phyloP scores from a whole-genome alignment of 345 rosid species.

The Ceriops tagal region DNA sequence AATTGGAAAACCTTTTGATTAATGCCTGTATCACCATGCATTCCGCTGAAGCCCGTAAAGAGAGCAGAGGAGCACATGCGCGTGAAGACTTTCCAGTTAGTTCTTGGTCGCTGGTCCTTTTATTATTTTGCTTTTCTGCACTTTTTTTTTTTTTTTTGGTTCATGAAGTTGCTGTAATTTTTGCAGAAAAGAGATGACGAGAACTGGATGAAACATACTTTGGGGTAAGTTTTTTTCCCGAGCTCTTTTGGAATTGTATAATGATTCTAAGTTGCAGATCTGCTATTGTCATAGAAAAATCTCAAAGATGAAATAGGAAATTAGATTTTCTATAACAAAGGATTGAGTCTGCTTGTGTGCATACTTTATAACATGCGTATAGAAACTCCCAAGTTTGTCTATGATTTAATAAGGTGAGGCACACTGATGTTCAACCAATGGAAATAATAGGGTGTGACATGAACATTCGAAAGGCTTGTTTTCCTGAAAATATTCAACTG shows the following conservation, averaged over 20 bases:
- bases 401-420: background rate
- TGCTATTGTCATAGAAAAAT: background rate
- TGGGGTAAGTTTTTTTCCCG: constrained; percentile 57
- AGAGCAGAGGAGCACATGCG: constrained; percentile 99
- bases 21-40: constrained; percentile 97
- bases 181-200: constrained; percentile 95
- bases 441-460: too few species aligned
- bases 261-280: background rate
- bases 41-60: constrained; percentile 98
- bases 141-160: constrained; percentile 2
- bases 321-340: too few species aligned
- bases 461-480: too few species aligned
- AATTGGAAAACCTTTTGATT: constrained; percentile 92
- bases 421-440: too few species aligned
- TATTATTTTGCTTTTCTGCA: background rate
- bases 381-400: background rate
- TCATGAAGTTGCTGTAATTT: constrained; percentile 13
- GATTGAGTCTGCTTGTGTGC: too few species aligned
- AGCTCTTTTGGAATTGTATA: too few species aligned
- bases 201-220: constrained; percentile 93
- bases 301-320: background rate
- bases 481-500: too few species aligned
- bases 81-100: constrained; percentile 96
- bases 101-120: constrained; percentile 3
- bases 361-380: background rate